Percentiles rank a stretch among this genome's conserved stretches.
These are phyloP conservation scores for Pseudozyma tsukubaensis DNA, from an alignment of 1,284 basidiomycete genomes.

Conservation along the genomic window DNA sequence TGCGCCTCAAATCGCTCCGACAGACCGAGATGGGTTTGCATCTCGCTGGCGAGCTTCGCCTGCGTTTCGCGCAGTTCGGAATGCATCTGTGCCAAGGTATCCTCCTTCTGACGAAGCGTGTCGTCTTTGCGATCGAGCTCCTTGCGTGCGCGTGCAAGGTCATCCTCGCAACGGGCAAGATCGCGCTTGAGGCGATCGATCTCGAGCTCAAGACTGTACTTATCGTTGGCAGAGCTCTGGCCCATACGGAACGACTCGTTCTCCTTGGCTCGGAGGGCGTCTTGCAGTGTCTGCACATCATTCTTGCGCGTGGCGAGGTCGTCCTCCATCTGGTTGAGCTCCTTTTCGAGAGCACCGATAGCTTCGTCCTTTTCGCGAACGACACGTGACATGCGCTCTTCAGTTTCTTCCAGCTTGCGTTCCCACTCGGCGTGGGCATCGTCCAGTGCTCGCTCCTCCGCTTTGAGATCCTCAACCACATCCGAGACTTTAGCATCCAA, in stretches of 20 bases:
- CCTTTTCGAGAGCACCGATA: conserved; percentile 54
- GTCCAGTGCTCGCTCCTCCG: conserved; percentile 70
- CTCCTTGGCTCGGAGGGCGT: conserved; percentile 76
- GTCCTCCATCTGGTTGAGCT: conserved; percentile 53
- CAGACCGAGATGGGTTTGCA: conserved; percentile 55
- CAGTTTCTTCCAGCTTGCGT: conserved; percentile 65
- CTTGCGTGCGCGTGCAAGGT: conserved; percentile 78
- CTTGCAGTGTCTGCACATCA: conserved; percentile 73
- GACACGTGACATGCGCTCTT: conserved; percentile 53
- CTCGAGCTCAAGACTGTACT: conserved; percentile 89
- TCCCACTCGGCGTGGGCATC: conserved; percentile 69
- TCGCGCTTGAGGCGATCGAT: conserved; percentile 88
- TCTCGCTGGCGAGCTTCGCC: conserved; percentile 60
- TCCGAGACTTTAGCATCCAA: conserved; percentile 65
- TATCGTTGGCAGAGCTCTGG: conserved; percentile 82
- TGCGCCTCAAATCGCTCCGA: conserved; percentile 65
- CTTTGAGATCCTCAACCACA: conserved; percentile 69
- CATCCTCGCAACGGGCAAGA: conserved; percentile 81
- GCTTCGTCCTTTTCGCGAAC: conserved; percentile 61
- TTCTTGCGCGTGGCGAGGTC: conserved; percentile 50
- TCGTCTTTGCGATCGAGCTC: conserved; percentile 79
- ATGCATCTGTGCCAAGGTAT: conserved; percentile 74
- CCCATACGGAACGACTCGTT: conserved; percentile 76
- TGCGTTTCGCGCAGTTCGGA: conserved; percentile 57
- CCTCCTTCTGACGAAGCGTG: conserved; percentile 77